These are phyloP conservation scores for Zopfia rhizophila DNA, from an alignment of 2,329 filamentous ascomycete genomes.

Conservation along the genomic window DNA sequence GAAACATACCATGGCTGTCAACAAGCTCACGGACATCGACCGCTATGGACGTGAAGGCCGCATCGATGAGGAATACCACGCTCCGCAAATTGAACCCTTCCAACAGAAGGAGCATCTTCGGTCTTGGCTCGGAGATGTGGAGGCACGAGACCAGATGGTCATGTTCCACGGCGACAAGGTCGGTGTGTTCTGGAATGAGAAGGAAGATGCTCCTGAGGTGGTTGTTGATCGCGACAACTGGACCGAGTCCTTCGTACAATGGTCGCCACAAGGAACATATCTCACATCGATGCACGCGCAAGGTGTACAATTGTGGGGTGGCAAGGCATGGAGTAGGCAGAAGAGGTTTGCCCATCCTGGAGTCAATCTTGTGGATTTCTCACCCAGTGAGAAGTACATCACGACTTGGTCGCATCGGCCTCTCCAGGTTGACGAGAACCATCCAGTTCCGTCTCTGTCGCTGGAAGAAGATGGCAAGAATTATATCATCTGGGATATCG, in stretches of 20 bases:
- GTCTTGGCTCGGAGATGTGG: constrained; percentile 90
- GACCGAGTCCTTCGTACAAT: constrained; percentile 98
- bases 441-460: constrained; percentile 76
- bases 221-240: constrained; percentile 94
- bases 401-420: constrained; percentile 97
- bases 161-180: constrained; percentile 94
- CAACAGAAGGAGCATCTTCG: constrained; percentile 92
- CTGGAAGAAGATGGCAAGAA: constrained; percentile 98
- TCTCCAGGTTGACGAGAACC: constrained; percentile 89
- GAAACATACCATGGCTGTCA: constrained; percentile 93
- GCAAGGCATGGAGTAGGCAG: constrained; percentile 86
- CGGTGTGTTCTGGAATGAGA: constrained; percentile 98
- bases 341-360: constrained; percentile 95
- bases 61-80: constrained; percentile 88
- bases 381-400: constrained; percentile 89
- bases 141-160: constrained; percentile 93
- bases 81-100: constrained; percentile 85
- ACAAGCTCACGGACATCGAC: constrained; percentile 98
- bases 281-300: constrained; percentile 94
- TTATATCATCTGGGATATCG: constrained; percentile 98
- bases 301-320: constrained; percentile 97
- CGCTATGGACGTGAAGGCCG: constrained; percentile 94
- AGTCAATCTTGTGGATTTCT: constrained; percentile 96
- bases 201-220: constrained; percentile 86
- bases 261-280: constrained; percentile 95